Evolutionary conservation across 2,329 filamentous ascomycete species (phyloP), one percentile per base, ranked within the genome.

Genomic region (Cladosporium sp.): DNA sequence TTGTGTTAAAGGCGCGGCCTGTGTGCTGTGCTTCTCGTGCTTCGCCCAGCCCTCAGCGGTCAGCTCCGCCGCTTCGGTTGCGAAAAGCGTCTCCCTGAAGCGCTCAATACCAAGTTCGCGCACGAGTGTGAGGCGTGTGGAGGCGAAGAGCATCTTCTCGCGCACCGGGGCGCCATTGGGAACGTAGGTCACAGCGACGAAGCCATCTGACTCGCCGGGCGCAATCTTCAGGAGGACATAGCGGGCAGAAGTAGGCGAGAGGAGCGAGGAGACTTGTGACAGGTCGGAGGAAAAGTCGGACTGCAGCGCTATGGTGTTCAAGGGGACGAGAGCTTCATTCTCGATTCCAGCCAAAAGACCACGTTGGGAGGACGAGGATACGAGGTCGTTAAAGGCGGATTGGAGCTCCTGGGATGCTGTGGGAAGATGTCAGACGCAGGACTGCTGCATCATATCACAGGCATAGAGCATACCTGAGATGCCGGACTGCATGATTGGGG

Each of bases 71-170:
- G 87, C 81, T 49, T 84, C 86, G 1, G 90, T 94, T 12, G 85
- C 87, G 75, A 93, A 92, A 51, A 94, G 83, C 28, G 87, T 90
- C 76, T 93, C 90, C 61, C 89, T 82, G 79, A 95, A 94, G 73
- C 92, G 85, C 77, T 95, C 91, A 64, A 87, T 86, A 55, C 92
- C 92, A 11, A 95, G 83, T 79, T 94, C 91, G 51, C 91, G 86
- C 59, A 90, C 86, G 1, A 95, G 84, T 0, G 91, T 91, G 72
- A 93, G 82, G 11, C 91, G 86, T 32, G 92, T 93, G 28, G 88
- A 87, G 6, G 92, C 91, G 77, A 94, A 93, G 26, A 95, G 85
- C 89, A 92, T 95, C 83, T 95, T 95, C 77, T 92, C 90, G 47
- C 92, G 88, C 65, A 95, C 91, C 32, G 89, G 90, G 47, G 92